Base-by-base conservation (phyloP, 2,329 filamentous ascomycete species). In the Paracorniculantispora psalliotae region DNA sequence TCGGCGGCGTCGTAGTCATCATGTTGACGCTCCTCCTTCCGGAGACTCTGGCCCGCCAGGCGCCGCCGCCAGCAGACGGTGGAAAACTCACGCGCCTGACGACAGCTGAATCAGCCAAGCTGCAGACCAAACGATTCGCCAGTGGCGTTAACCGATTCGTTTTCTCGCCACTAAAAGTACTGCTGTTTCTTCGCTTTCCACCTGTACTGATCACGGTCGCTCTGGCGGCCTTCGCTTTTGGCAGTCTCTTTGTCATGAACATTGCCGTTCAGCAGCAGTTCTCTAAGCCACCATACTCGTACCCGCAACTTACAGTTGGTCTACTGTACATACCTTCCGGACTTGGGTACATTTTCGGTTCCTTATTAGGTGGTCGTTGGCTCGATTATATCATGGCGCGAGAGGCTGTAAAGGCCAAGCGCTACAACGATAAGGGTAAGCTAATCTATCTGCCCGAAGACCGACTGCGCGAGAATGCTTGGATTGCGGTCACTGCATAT, bases 391-490 rank as follows among this genome's bases (percentile, higher is more conserved):
- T 94, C 72, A 94, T 94, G 91, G 79, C 83, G 33, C 82, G 88
- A 21, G 87, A 91, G 71, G 91, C 91, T 0, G 76, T 75, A n/a
- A 86, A 81, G 63, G 89, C 88, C 0, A 84, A 83, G 13, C 79
- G 89, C 25, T 88, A 87, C 66, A 88, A 91, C 64, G 81, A 80
- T 37, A 72, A 82, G 39, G 90, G 89, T 15, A 81, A 80, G 60
- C 76, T 91, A 21, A 75, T 90, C 10, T 88, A 85, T 67, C 77
- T 84, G 2, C 91, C 91, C 0, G 91, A 94, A 72, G 91, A 96
- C 70, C 82, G 91, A 13, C 90, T 94, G 83, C 80, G 86, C 46
- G 88, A 93, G 68, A 94, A 96, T 68, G 88, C 88, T 2, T 93
- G 87, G 87, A 72, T 92, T 0, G 88, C 87, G 3, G 86, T 86